These are phyloP conservation scores for Metschnikowia corniflorae DNA, from an alignment of 805 yeast genomes.

Conservation along the genomic window DNA sequence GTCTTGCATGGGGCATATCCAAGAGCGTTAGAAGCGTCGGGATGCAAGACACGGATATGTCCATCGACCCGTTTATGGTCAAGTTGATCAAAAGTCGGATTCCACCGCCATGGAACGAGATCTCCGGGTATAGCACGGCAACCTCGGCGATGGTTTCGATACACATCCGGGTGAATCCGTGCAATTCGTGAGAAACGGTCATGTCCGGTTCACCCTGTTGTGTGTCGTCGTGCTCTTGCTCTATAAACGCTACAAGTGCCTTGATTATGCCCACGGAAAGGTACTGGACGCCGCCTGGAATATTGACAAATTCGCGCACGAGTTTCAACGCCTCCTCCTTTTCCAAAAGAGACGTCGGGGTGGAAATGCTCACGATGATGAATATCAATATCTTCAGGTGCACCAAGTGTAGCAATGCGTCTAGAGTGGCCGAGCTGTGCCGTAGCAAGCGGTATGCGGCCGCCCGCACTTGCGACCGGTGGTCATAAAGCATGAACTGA, in stretches of 20 bases:
- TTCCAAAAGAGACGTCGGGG: slow-evolving; percentile 55
- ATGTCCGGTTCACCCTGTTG: slow-evolving; percentile 3
- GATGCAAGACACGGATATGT: slow-evolving; percentile 24
- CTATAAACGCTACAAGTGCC: slow-evolving; percentile 62
- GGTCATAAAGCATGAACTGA: slow-evolving; percentile 56
- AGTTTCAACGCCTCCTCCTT: slow-evolving; percentile 75
- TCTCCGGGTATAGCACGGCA: slow-evolving; percentile 36
- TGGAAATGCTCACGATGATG: slow-evolving; percentile 60
- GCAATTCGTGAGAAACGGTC: slow-evolving; percentile 2
- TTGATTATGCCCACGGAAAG: slow-evolving; percentile 62
- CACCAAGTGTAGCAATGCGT: slow-evolving; percentile 52
- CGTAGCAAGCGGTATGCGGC: slow-evolving; percentile 76
- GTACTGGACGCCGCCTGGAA: slow-evolving; percentile 47
- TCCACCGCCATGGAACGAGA: slow-evolving; percentile 52
- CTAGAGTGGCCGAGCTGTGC: slow-evolving; percentile 52
- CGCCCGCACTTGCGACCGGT: slow-evolving; percentile 60
- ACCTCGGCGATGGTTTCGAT: slow-evolving; percentile 40
- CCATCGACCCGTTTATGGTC: slow-evolving; percentile 26
- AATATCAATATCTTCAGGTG: slow-evolving; percentile 58
- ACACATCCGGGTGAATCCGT: slow-evolving; percentile 29
- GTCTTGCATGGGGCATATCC: slow-evolving; percentile 53
- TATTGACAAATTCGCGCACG: slow-evolving; percentile 56
- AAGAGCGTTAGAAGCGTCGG: slow-evolving; percentile 52
- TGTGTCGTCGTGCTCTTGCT: slow-evolving; percentile 26
- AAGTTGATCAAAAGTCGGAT: slow-evolving; percentile 43